These are phyloP conservation scores for Salix caprea DNA, from an alignment of 345 rosid genomes.

Conservation along the genomic window DNA sequence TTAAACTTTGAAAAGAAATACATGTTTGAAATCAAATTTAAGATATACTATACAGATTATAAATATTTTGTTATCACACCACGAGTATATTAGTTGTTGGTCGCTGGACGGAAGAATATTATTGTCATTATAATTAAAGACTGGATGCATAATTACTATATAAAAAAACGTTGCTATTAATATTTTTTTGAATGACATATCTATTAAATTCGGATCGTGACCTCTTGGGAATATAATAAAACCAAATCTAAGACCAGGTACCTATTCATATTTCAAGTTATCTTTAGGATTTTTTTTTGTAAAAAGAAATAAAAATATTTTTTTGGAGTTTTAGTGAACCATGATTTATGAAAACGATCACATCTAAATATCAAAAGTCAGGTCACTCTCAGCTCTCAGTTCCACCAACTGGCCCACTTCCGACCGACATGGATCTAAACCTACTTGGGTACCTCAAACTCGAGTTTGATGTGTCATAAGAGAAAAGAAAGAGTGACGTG, in stretches of 20 bases:
- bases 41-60: rapidly evolving
- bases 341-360: not conserved
- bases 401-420: not conserved
- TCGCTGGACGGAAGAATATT: no score
- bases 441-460: not conserved
- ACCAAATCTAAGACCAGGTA: no score
- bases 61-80: no score
- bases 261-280: not conserved
- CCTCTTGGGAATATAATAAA: no score
- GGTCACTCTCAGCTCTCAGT: not conserved
- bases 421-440: not conserved
- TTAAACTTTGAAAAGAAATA: no score
- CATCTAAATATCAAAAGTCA: not conserved
- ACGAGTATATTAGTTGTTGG: rapidly evolving
- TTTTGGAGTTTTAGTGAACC: no score
- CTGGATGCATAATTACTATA: no score
- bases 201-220: no score
- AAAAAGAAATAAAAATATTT: no score
- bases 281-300: not conserved
- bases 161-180: no score
- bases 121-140: no score
- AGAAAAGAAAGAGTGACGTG: not conserved
- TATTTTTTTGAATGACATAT: no score
- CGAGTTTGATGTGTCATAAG: not conserved
- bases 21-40: rapidly evolving